Evolutionary conservation across 1,139 yeast genomes (phyloP).

Genomic region (Taiozyma sp.): DNA sequence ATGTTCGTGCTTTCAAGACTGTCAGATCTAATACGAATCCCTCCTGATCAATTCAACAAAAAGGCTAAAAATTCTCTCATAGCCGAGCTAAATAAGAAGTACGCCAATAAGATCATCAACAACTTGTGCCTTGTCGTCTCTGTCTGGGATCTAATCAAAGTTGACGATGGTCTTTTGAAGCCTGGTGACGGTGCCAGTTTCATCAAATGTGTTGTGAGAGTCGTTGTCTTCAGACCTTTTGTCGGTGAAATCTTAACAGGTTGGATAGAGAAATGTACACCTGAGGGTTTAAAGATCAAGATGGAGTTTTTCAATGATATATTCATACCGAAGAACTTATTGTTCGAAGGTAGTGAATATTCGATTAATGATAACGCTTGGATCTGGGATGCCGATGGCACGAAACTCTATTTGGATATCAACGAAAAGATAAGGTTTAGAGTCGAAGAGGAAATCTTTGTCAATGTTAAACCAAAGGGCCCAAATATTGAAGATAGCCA

Average conservation of each 20-base stretch:
- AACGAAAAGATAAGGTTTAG: constrained; percentile 90
- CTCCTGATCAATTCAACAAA: constrained; percentile 77
- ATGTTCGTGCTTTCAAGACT: constrained; percentile 86
- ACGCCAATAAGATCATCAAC: constrained; percentile 77
- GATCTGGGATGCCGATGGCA: constrained; percentile 81
- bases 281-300: constrained; percentile 74
- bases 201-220: constrained; percentile 69
- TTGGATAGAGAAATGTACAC: constrained; percentile 84
- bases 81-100: constrained; percentile 80
- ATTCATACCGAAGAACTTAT: constrained; percentile 73
- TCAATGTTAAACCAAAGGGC: constrained; percentile 73
- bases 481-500: constrained; percentile 47
- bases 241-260: constrained; percentile 94
- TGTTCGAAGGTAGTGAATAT: constrained; percentile 76
- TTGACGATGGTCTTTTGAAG: constrained; percentile 82
- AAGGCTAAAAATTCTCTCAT: constrained; percentile 63
- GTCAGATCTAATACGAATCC: constrained; percentile 80
- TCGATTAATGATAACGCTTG: constrained; percentile 82
- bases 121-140: constrained; percentile 82
- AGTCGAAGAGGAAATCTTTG: constrained; percentile 83
- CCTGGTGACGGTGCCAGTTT: constrained; percentile 97
- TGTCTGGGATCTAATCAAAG: constrained; percentile 74
- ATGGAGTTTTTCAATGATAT: constrained; percentile 91
- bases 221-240: constrained; percentile 87
- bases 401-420: constrained; percentile 75